Conservation (phyloP, 345 rosid species). For the Acer yangbiense region DNA sequence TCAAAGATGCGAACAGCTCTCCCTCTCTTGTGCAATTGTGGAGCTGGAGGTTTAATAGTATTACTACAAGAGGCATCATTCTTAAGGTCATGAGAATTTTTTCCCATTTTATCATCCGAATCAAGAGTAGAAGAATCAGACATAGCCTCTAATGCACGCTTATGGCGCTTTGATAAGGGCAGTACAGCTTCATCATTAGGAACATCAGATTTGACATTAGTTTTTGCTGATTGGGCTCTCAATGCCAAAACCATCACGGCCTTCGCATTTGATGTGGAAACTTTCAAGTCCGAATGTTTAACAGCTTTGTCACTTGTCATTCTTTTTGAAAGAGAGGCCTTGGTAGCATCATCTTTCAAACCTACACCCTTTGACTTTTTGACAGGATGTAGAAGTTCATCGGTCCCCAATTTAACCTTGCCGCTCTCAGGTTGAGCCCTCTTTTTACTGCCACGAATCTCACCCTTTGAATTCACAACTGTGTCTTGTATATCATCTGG, state of each 20-base stretch:
- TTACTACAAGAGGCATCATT: slow-evolving; percentile 35
- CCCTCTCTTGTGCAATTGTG: slow-evolving; percentile 59
- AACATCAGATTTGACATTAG: slow-evolving; percentile 36
- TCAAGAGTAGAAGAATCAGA: slow-evolving; percentile 46
- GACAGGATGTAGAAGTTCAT: slow-evolving; percentile 42
- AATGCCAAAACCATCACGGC: slow-evolving; percentile 44
- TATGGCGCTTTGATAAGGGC: slow-evolving; percentile 56
- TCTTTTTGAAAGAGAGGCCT: slow-evolving; percentile 29
- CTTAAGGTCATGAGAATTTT: slow-evolving; percentile 40
- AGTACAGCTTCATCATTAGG: slow-evolving; percentile 63
- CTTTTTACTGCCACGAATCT: slow-evolving; percentile 38
- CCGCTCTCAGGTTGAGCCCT: slow-evolving; percentile 40
- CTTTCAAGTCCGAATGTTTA: slow-evolving; percentile 32
- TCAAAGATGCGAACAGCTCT: slow-evolving; percentile 73
- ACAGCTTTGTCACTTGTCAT: slow-evolving; percentile 35
- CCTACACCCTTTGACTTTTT: slow-evolving; percentile 56
- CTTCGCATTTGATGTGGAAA: slow-evolving; percentile 29
- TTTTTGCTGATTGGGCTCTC: slow-evolving; percentile 41
- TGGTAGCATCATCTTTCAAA: slow-evolving; percentile 31
- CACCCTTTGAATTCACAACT: slow-evolving; percentile 30
- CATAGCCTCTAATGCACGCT: slow-evolving; percentile 64
- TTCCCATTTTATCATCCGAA: slow-evolving; percentile 45
- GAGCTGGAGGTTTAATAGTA: slow-evolving; percentile 36
- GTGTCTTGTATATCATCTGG: slow-evolving; percentile 31
- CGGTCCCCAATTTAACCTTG: slow-evolving; percentile 38